Evolutionary conservation across 176 grass and related monocot species (phyloP).

Genomic region (Pontederia crassipes): DNA sequence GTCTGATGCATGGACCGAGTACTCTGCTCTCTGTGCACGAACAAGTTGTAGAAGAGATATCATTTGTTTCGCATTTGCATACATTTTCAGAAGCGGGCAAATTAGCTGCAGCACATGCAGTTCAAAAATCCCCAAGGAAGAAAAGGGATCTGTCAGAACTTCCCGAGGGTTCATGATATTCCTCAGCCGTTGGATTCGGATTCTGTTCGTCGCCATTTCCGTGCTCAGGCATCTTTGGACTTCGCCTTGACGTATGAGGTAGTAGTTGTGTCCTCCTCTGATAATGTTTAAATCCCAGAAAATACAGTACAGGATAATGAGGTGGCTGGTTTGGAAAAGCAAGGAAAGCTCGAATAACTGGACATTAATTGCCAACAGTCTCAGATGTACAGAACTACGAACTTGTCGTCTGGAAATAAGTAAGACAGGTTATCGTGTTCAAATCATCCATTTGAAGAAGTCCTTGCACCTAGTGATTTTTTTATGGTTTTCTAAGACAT

Average conservation of each 20-base stretch:
- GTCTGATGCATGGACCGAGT: too few relatives aligned
- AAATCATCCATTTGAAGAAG: too few relatives aligned
- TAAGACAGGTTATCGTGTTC: too few relatives aligned
- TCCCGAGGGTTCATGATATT: slow-evolving; percentile 17
- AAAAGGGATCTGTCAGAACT: slow-evolving; percentile 67
- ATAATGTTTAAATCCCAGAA: slow-evolving; percentile 67
- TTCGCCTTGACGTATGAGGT: slow-evolving; percentile 75
- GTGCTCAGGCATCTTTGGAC: slow-evolving; percentile 51
- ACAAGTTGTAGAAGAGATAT: too few relatives aligned
- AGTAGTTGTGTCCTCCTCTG: slow-evolving; percentile 73
- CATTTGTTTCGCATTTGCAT: too few relatives aligned
- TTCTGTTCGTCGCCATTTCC: slow-evolving; percentile 1
- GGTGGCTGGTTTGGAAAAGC: background rate
- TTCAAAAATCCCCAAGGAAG: slow-evolving; percentile 79
- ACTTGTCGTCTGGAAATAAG: too few relatives aligned
- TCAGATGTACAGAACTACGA: too few relatives aligned
- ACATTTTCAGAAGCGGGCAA: slow-evolving; percentile 20
- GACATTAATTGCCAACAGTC: too few relatives aligned
- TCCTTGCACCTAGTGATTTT: too few relatives aligned
- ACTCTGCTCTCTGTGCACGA: too few relatives aligned
- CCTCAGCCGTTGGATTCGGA: background rate
- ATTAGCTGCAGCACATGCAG: slow-evolving; percentile 58
- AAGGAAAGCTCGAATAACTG: background rate
- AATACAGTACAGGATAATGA: background rate
- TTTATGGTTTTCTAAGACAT: too few relatives aligned